Conservation (phyloP, 2,329 filamentous ascomycete species). For the Cladosporium sp. region DNA sequence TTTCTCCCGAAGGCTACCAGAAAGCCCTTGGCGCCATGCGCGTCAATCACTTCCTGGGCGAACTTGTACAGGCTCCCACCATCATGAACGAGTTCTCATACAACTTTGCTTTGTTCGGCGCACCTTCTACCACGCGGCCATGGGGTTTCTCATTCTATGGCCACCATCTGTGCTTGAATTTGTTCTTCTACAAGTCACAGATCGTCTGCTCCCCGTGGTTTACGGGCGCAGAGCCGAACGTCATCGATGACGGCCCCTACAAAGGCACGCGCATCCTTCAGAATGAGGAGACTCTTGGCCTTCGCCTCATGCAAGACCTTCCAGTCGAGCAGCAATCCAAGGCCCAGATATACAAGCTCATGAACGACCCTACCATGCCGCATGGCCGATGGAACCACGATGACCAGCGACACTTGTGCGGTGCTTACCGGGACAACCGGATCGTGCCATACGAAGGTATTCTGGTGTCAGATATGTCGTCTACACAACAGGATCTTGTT, state of each 20-base stretch:
- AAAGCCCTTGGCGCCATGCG: conserved; percentile 71
- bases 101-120: conserved; percentile 72
- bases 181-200: conserved; percentile 65
- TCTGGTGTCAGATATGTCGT: conserved; percentile 51
- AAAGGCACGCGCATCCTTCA: conserved; percentile 66
- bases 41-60: conserved; percentile 73
- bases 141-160: conserved; percentile 79
- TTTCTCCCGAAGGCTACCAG: conserved; percentile 69
- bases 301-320: conserved; percentile 70
- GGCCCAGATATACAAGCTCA: conserved; percentile 59
- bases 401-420: conserved; percentile 75
- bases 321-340: conserved; percentile 45
- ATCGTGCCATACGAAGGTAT: conserved; percentile 72
- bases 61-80: conserved; percentile 60
- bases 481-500: conserved; percentile 56
- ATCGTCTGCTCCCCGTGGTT: conserved; percentile 74
- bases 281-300: conserved; percentile 62
- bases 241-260: conserved; percentile 66
- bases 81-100: conserved; percentile 76
- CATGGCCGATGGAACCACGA: conserved; percentile 74
- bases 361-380: conserved; percentile 67
- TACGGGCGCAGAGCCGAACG: conserved; percentile 76
- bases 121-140: conserved; percentile 56
- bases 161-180: conserved; percentile 73
- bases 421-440: conserved; percentile 76